Conservation (phyloP, 306 rosid genomes). For the Fagus sylvatica region DNA sequence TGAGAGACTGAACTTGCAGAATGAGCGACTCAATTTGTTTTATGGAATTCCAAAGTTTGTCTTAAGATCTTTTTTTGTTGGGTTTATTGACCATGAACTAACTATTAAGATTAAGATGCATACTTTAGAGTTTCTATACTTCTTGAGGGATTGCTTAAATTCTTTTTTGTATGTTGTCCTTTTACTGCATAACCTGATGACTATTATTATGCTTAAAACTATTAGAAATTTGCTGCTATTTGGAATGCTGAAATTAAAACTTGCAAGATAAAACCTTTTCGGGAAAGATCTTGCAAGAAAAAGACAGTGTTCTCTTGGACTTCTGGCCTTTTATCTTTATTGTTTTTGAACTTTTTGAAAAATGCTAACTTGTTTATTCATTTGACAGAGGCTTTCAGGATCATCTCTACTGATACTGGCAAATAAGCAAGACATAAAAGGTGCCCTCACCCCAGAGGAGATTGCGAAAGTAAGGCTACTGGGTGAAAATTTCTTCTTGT, state of each 20-base stretch:
- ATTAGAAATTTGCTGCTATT: neutral
- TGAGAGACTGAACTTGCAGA: neutral
- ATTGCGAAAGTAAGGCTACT: constrained; percentile 62
- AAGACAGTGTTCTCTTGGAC: neutral
- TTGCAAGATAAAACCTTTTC: neutral
- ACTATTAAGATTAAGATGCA: neutral
- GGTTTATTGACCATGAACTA: neutral
- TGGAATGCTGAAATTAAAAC: neutral
- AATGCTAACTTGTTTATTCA: constrained; percentile 13
- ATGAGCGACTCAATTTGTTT: neutral
- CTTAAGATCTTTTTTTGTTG: neutral
- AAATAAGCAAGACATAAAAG: constrained; percentile 91
- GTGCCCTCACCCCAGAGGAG: constrained; percentile 73
- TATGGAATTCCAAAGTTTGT: neutral
- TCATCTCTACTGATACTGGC: constrained; percentile 83
- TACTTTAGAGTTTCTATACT: neutral
- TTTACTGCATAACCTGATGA: neutral
- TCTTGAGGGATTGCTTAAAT: neutral
- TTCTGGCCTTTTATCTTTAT: neutral
- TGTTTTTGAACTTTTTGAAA: neutral
- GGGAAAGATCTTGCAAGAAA: neutral
- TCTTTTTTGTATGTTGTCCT: neutral
- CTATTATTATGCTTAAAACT: too few relatives aligned
- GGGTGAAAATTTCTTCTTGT: neutral
- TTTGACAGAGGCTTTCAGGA: constrained; percentile 78